phyloP scores from a whole-genome alignment of 176 grass and related monocot genomes.

The Aegilops umbellulata region DNA sequence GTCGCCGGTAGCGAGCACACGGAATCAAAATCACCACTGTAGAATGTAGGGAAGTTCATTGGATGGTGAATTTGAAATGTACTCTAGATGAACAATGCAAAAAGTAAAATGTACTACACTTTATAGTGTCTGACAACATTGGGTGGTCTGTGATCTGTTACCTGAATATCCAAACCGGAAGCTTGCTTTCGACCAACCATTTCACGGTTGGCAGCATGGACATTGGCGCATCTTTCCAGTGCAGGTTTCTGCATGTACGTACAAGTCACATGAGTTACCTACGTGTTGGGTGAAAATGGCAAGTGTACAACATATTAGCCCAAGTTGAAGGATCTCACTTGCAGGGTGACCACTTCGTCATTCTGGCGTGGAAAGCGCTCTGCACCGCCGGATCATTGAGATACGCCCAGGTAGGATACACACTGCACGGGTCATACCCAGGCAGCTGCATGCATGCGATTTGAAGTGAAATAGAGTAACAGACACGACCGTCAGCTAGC shows the following conservation, averaged over 20 bases:
- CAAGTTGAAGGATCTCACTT: slow-evolving; percentile 8
- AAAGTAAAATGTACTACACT: too few species aligned
- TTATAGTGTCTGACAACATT: neutral
- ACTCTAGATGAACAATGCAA: too few species aligned
- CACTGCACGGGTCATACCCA: slow-evolving; percentile 39
- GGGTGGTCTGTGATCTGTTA: neutral
- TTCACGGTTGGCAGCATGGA: slow-evolving; percentile 28
- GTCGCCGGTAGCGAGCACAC: slow-evolving; percentile 40
- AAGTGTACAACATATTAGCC: neutral
- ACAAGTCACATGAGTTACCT: neutral
- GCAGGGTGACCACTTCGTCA: slow-evolving; percentile 35
- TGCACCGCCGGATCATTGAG: slow-evolving; percentile 56
- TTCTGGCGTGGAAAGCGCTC: slow-evolving; percentile 40
- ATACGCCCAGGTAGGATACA: slow-evolving; percentile 5
- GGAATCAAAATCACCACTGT: slow-evolving; percentile 41
- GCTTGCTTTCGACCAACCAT: slow-evolving; percentile 20
- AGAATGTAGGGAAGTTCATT: neutral
- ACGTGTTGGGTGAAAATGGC: neutral
- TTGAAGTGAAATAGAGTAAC: too few species aligned
- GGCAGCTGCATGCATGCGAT: slow-evolving; percentile 29
- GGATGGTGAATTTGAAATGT: neutral
- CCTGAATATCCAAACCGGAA: slow-evolving; percentile 53
- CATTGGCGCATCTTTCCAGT: slow-evolving; percentile 32
- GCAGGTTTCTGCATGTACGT: neutral
- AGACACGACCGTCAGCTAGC: too few species aligned